Conservation (phyloP, 331 rosid species). For the Cucumis variabilis region DNA sequence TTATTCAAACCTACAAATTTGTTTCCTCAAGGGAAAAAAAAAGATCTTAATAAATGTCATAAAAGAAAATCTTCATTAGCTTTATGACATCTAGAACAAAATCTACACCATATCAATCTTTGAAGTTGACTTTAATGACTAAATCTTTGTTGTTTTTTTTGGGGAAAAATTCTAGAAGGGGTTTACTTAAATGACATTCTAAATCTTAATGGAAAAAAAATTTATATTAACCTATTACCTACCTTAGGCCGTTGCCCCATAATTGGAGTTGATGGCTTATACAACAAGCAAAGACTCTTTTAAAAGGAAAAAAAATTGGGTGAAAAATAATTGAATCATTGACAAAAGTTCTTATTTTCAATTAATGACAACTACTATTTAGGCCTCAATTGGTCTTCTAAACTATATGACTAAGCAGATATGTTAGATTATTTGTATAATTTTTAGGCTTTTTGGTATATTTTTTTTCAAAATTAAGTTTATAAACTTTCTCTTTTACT, state of each 20-base stretch:
- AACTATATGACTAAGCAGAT: not conserved
- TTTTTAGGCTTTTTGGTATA: not conserved
- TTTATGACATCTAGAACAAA: not conserved
- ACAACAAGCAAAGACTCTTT: not conserved
- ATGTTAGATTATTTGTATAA: no score
- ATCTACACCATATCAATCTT: conserved; percentile 2
- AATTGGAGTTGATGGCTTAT: conserved; percentile 23
- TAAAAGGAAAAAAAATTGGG: not conserved
- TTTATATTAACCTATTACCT: not conserved
- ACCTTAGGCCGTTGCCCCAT: not conserved
- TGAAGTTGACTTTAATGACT: not conserved
- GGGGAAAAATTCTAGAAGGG: conserved; percentile 21
- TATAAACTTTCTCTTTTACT: no score
- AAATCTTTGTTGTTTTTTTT: not conserved
- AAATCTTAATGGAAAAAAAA: conserved; percentile 27
- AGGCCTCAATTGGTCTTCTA: not conserved
- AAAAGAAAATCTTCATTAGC: not conserved
- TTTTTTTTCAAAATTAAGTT: no score
- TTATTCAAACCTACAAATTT: not conserved
- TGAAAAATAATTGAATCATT: conserved; percentile 25
- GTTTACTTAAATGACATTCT: conserved; percentile 18
- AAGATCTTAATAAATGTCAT: not conserved
- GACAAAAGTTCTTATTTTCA: conserved; percentile 7
- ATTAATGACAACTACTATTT: conserved; percentile 19
- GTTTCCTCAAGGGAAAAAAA: not conserved